Percentiles rank a stretch among this genome's conserved stretches.
phyloP scores from a whole-genome alignment of 345 rosid genomes.

The Gossypium australe region DNA sequence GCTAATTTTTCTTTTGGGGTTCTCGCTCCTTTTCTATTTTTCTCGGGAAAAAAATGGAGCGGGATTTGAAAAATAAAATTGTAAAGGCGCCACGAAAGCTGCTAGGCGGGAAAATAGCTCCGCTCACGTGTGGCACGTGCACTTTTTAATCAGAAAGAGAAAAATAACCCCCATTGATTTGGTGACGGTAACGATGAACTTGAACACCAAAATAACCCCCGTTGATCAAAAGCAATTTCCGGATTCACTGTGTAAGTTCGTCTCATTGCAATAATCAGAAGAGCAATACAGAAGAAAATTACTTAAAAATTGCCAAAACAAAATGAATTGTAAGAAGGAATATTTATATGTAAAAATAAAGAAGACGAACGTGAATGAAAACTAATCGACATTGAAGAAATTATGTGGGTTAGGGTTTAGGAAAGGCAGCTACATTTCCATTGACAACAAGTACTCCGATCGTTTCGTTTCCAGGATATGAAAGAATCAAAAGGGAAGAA shows the following conservation, averaged over 20 bases:
- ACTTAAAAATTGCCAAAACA: not conserved
- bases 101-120: slow-evolving; percentile 11
- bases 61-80: slow-evolving; percentile 9
- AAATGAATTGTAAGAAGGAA: not conserved
- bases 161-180: not conserved
- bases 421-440: not conserved
- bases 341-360: not conserved
- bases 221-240: not conserved
- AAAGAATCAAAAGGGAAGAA: not conserved
- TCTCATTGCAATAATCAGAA: not conserved
- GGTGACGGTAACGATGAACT: not conserved
- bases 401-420: not conserved
- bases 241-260: not conserved
- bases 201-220: not conserved
- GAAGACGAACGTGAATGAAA: not conserved
- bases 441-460: not conserved
- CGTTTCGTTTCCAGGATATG: not conserved
- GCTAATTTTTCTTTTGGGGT: not conserved
- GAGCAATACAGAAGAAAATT: not conserved
- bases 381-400: not conserved
- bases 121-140: not conserved
- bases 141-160: not conserved
- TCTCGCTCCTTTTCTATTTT: not conserved
- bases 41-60: slow-evolving; percentile 13
- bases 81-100: not conserved